Base-by-base conservation (phyloP, 2,329 filamentous ascomycete genomes). In the Sclerotinia minor region DNA sequence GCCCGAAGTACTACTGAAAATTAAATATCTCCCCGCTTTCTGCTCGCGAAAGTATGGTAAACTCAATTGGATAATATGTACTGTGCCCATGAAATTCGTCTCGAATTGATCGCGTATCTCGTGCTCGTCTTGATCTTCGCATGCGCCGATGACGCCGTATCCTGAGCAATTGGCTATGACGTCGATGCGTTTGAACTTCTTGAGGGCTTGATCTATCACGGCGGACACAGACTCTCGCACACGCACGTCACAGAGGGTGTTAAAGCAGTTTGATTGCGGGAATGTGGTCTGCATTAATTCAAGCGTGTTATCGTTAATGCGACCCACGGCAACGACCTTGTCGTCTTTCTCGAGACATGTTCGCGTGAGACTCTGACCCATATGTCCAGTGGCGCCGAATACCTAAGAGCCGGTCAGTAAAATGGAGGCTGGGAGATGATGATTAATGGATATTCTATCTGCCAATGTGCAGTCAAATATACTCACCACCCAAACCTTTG, bases 311-410 rank as follows among this genome's bases (percentile, higher is more conserved):
- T 96, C 91, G 74, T 91, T 88, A 19, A 89, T 89, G 71, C 92
- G 89, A 11, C 95, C 95, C 13, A 97, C 94, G 8, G 92, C 92
- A 3, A 89, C 89, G 68, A 97, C 94, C 63, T 89, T 84, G 77
- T 99, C 95, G 73, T 90, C 90, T 73, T 92, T 90, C 21, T 87
- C 83, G 29, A 98, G 84, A 21, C 91, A 92, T 66, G 86, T 88
- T 75, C 95, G 94, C 69, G 94, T 92, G 26, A 98, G 86, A 9
- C 92, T 96, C 64, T 92, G 89, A 69, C 95, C 95, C 84, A 98
- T 96, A 76, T 99, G 95, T 67, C 95, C 95, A n/a, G 94, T 97
- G 60, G 92, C 94, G 60, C 95, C 95, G 79, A 97, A 99, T 66
- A 98, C 83, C 92, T 93, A 69, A 52, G 49, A 29, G 41, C 64